Evolutionary conservation across 176 grass and related monocot species (phyloP), one percentile per base, ranked within the genome.

Genomic region (Bromus sterilis): DNA sequence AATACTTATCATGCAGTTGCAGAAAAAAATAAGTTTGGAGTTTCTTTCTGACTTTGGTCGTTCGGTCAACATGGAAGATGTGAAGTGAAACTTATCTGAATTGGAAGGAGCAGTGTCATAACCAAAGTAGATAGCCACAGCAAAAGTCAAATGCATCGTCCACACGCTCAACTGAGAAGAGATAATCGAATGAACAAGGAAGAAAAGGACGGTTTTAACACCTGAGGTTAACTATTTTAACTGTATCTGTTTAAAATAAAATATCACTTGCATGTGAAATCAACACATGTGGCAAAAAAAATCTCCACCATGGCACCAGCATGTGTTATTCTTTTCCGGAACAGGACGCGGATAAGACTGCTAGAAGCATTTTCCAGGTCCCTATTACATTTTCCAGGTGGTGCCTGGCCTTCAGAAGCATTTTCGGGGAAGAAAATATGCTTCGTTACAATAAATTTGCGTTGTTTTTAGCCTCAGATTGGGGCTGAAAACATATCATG

Each of bases 121-220:
- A 9, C 48, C 7, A 8, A 53, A 13, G 7, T 6, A 56, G 16
- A 11, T 21, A 66, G n/a, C 48, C 51, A n/a, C 46, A 30, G 73
- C 35, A 43, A 62, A 77, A 77, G 79, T 82, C 85, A 71, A 40
- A 74, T 15, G 75, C 44, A 66, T 49, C 46, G 32, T 9, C 32
- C 11, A 31, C 4, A 7, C 67, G 13, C 35, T 20, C 65, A 21
- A 51, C 18, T 8, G 37, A 6, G 14, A 7, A 37, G 6, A 15
- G n/a, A 7, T n/a, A n/a, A n/a, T n/a, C n/a, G 3, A 51, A 32
- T 1, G 21, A 5, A 60, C 15, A 2, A 29, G 53, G 28, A 46
- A 7, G 53, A 28, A 2, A 56, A 66, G n/a, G 30, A 75, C 1
- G 29, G 21, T 34, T 48, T 80, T 59, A 35, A 18, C 84, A 57